A percentile compares a stretch with the other conserved stretches of the same genome.
Conservation (phyloP, 495 filamentous ascomycete genomes). For the Pseudoneurospora amorphoporcata region DNA sequence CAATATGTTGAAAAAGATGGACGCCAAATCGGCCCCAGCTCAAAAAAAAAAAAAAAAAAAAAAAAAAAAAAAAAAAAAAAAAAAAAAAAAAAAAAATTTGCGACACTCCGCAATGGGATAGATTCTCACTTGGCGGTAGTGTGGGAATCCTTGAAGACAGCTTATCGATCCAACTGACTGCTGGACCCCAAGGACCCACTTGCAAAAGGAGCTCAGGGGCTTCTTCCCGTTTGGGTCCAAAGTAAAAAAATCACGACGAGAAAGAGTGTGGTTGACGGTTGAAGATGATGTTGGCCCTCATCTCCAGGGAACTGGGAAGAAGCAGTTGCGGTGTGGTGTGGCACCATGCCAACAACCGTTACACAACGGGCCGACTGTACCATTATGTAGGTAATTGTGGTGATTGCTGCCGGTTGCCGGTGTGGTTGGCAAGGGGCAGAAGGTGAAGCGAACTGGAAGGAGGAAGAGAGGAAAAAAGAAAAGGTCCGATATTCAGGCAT, state of each 20-base stretch:
- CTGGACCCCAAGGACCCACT: background rate
- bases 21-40: too few relatives aligned
- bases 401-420: background rate
- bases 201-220: background rate
- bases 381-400: background rate
- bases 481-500: background rate
- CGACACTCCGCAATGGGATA: too few relatives aligned
- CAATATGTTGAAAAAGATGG: too few relatives aligned
- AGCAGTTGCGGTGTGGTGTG: background rate
- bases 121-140: too few relatives aligned
- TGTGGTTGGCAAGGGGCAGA: background rate
- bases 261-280: background rate
- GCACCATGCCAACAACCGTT: background rate
- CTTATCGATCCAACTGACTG: too few relatives aligned
- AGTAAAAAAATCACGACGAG: background rate
- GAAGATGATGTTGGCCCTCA: background rate
- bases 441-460: background rate
- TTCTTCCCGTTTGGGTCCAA: background rate
- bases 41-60: too few relatives aligned
- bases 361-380: background rate
- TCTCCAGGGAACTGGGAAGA: background rate
- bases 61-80: too few relatives aligned
- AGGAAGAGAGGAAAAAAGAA: background rate
- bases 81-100: too few relatives aligned
- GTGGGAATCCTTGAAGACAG: too few relatives aligned